Percentiles rank a stretch among this genome's conserved stretches.
Conservation (phyloP, 2,329 filamentous ascomycete genomes). For the Dactylonectria estremocensis region DNA sequence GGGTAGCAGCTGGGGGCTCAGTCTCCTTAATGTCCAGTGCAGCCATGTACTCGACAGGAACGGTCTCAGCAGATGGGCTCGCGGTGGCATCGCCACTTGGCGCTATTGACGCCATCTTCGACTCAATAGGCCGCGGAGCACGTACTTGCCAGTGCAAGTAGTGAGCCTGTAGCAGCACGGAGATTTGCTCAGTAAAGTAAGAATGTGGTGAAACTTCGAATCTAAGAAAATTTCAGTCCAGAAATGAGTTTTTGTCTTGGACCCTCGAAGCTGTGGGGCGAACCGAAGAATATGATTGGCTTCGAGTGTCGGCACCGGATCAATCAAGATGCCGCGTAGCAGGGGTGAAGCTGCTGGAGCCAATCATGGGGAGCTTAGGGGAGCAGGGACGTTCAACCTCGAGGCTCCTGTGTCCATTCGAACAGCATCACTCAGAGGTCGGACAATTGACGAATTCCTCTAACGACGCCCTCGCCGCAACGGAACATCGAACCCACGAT, state of each 20-base stretch:
- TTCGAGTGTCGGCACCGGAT: not conserved
- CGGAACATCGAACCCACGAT: not conserved
- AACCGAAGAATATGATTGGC: not conserved
- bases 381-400: constrained; percentile 32
- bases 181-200: constrained; percentile 38
- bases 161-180: constrained; percentile 38
- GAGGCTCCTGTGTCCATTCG: constrained; percentile 41
- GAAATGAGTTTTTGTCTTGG: constrained; percentile 45
- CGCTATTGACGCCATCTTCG: constrained; percentile 45
- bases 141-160: constrained; percentile 44
- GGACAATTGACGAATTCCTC: constrained; percentile 23
- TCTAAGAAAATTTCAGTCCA: constrained; percentile 40
- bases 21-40: constrained; percentile 46
- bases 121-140: constrained; percentile 38
- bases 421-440: constrained; percentile 32
- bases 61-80: constrained; percentile 37
- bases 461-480: constrained; percentile 1
- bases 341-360: constrained; percentile 19
- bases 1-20: constrained; percentile 33
- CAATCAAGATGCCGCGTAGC: constrained; percentile 10
- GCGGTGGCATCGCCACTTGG: constrained; percentile 42
- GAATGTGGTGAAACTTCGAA: constrained; percentile 37
- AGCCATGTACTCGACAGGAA: constrained; percentile 45
- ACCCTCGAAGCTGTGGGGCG: constrained; percentile 36
- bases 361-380: constrained; percentile 38